A percentile compares a stretch with the other conserved stretches of the same genome.
phyloP scores from a whole-genome alignment of 331 rosid genomes.

The Erythrophleum ivorense region DNA sequence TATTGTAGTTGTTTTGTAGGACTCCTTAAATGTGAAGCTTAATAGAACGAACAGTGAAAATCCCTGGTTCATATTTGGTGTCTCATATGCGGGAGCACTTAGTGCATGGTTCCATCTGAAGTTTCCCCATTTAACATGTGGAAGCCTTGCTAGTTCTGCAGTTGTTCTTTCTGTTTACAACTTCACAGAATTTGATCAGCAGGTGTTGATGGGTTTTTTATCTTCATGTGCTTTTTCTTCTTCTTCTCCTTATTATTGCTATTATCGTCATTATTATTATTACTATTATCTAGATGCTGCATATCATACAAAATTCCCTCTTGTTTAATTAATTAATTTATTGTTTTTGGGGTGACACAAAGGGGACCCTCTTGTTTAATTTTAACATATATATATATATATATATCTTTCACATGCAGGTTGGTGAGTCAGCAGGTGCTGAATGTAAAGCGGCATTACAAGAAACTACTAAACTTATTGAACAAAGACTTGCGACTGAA shows the following conservation, averaged over 20 bases:
- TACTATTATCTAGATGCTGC: background rate
- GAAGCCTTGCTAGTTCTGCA: constrained; percentile 98
- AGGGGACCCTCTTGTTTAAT: background rate
- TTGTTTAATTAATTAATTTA: too few relatives aligned
- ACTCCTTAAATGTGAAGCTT: constrained; percentile 65
- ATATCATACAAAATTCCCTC: constrained; percentile 11
- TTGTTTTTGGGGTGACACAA: too few relatives aligned
- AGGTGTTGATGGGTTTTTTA: constrained; percentile 52
- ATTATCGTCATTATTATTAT: background rate
- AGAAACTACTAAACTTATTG: constrained; percentile 75
- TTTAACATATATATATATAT: background rate
- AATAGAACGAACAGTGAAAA: constrained; percentile 61
- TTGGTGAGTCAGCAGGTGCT: constrained; percentile 95
- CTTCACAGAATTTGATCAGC: constrained; percentile 82
- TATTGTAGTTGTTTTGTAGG: constrained; percentile 49
- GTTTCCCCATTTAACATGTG: constrained; percentile 96
- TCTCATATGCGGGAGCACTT: constrained; percentile 93
- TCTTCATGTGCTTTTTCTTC: background rate
- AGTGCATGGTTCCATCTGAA: constrained; percentile 99
- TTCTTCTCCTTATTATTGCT: too few relatives aligned
- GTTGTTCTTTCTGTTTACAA: constrained; percentile 86
- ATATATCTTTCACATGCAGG: constrained; percentile 54
- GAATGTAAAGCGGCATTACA: constrained; percentile 87
- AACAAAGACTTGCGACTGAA: constrained; percentile 57
- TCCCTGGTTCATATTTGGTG: constrained; percentile 85